These are phyloP conservation scores for Sesbania bispinosa DNA, from an alignment of 306 rosid genomes.

Conservation along the genomic window DNA sequence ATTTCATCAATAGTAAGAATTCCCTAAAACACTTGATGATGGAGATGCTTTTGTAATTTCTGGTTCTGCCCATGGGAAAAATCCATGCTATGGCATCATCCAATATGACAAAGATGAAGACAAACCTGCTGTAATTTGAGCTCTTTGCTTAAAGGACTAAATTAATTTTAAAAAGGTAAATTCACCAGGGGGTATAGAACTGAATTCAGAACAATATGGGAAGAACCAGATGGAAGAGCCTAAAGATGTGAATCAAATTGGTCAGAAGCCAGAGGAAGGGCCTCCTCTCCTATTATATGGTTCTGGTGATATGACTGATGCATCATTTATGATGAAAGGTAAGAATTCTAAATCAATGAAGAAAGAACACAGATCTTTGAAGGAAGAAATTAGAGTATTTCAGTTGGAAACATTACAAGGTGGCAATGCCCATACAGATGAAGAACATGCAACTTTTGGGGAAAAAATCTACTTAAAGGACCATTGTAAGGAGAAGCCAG, in stretches of 20 bases:
- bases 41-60: no score
- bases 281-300: constrained; percentile 29
- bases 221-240: constrained; percentile 29
- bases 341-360: constrained; percentile 29
- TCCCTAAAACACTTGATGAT: constrained; percentile 30
- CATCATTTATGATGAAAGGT: constrained; percentile 22
- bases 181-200: constrained; percentile 23
- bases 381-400: constrained; percentile 33
- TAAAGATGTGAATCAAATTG: constrained; percentile 22
- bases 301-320: constrained; percentile 28
- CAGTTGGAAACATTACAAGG: constrained; percentile 34
- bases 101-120: constrained; percentile 41
- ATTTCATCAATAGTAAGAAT: constrained; percentile 24
- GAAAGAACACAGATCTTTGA: constrained; percentile 24
- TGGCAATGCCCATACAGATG: constrained; percentile 20
- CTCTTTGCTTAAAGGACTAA: constrained; percentile 28
- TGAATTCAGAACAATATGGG: constrained; percentile 27
- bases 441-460: constrained; percentile 17
- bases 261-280: constrained; percentile 33
- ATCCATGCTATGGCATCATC: constrained; percentile 8
- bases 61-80: constrained; percentile 29
- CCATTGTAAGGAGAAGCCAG: constrained; percentile 24
- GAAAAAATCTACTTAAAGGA: constrained; percentile 34
- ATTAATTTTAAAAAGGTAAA: constrained; percentile 27
- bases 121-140: constrained; percentile 27